These are phyloP conservation scores for Cetradonia linearis DNA, from an alignment of 495 filamentous ascomycete species.

Conservation along the genomic window DNA sequence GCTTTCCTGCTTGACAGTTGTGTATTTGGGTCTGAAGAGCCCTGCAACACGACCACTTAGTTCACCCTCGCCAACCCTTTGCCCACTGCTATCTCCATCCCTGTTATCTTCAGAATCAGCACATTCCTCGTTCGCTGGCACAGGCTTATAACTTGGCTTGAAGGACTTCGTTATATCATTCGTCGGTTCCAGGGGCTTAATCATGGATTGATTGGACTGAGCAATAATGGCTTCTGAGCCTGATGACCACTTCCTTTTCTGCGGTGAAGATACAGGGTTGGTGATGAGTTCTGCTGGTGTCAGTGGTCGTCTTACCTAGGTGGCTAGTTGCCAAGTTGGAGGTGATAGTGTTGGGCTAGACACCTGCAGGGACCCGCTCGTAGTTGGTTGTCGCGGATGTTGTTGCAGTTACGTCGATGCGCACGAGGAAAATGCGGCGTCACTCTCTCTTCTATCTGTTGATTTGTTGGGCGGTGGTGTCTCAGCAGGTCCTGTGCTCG, in stretches of 20 bases:
- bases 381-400: not conserved
- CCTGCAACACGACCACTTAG: not conserved
- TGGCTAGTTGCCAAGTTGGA: not conserved
- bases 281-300: not conserved
- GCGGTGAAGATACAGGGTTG: not conserved
- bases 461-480: not conserved
- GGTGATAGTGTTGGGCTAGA: not conserved
- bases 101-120: too few species aligned
- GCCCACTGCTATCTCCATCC: not conserved
- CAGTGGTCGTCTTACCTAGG: not conserved
- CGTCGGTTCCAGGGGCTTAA: not conserved
- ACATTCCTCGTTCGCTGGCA: not conserved
- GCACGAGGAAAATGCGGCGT: conserved; percentile 7
- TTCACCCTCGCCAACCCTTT: too few species aligned
- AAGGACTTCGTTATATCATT: conserved; percentile 10
- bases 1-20: not conserved
- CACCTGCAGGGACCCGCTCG: too few species aligned
- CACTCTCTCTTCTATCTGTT: not conserved
- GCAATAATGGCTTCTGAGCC: not conserved
- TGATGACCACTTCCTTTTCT: not conserved
- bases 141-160: not conserved
- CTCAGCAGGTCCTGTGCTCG: not conserved
- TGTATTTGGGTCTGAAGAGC: not conserved
- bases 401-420: not conserved
- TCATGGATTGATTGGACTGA: not conserved